Conservation (phyloP, 352 stramenopile species). For the Globisporangium splendens region DNA sequence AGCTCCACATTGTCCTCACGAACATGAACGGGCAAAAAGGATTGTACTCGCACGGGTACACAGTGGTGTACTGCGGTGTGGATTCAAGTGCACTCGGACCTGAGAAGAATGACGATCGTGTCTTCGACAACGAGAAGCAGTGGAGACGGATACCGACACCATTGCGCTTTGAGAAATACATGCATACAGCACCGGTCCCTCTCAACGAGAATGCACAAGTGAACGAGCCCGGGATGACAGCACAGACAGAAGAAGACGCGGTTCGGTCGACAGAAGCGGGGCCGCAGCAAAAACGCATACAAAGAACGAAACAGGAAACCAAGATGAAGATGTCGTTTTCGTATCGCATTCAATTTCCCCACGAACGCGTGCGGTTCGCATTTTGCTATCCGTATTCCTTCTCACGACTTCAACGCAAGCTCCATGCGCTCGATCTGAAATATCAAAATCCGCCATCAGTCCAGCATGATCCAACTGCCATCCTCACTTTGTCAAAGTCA, state of each 20-base stretch:
- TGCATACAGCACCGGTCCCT: background rate
- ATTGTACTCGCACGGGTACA: conserved; percentile 34
- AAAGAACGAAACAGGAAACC: conserved; percentile 18
- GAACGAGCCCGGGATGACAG: background rate
- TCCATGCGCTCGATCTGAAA: conserved; percentile 35
- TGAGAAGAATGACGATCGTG: conserved; percentile 13
- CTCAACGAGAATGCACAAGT: background rate
- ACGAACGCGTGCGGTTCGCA: conserved; percentile 57
- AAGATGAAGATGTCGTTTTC: conserved; percentile 55
- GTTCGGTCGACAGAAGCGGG: background rate
- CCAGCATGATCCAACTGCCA: too few species aligned
- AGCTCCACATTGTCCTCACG: conserved; percentile 23
- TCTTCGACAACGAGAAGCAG: conserved; percentile 28
- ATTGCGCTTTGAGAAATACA: conserved; percentile 38
- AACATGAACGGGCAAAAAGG: conserved; percentile 47
- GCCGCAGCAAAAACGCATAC: background rate
- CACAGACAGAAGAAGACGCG: background rate
- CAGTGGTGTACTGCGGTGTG: conserved; percentile 24
- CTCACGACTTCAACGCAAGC: conserved; percentile 41
- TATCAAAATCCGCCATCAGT: conserved; percentile 7
- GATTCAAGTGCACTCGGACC: conserved; percentile 7
- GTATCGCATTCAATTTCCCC: conserved; percentile 28
- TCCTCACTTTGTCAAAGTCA: background rate
- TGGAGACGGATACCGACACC: conserved; percentile 36
- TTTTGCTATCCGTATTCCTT: conserved; percentile 81